Conservation (phyloP, 2,329 filamentous ascomycete genomes). For the Fusarium tuaranense region DNA sequence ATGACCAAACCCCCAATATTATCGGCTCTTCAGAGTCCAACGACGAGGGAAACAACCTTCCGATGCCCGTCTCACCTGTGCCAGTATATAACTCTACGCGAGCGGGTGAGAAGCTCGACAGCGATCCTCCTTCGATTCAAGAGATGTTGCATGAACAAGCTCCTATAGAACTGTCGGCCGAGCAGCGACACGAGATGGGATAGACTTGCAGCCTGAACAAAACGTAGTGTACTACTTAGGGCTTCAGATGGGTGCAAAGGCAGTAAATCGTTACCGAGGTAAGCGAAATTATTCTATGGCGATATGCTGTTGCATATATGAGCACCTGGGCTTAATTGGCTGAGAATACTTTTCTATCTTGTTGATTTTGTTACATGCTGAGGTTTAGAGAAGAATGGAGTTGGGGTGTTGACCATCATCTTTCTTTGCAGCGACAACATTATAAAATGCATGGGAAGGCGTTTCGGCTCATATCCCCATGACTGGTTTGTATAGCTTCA, state of each 20-base stretch:
- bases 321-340: neutral
- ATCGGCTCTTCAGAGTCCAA: neutral
- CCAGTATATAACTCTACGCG: neutral
- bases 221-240: too few relatives aligned
- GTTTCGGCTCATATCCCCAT: neutral
- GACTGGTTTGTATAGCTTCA: neutral
- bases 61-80: neutral
- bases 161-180: neutral
- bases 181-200: conserved; percentile 12
- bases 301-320: neutral
- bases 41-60: neutral
- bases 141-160: conserved; percentile 10
- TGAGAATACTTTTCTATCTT: neutral
- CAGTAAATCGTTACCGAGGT: too few relatives aligned
- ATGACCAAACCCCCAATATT: neutral
- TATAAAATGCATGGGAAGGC: neutral
- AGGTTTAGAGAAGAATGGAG: neutral
- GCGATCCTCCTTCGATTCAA: neutral
- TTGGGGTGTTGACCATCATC: neutral
- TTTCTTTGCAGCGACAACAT: neutral
- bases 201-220: neutral
- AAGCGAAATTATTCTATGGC: neutral
- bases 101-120: neutral
- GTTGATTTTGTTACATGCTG: neutral
- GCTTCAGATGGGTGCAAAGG: too few relatives aligned